Percentiles rank a stretch among this genome's conserved stretches.
phyloP scores from a whole-genome alignment of 495 filamentous ascomycete genomes.

The Staphylotrichum longicolle region DNA sequence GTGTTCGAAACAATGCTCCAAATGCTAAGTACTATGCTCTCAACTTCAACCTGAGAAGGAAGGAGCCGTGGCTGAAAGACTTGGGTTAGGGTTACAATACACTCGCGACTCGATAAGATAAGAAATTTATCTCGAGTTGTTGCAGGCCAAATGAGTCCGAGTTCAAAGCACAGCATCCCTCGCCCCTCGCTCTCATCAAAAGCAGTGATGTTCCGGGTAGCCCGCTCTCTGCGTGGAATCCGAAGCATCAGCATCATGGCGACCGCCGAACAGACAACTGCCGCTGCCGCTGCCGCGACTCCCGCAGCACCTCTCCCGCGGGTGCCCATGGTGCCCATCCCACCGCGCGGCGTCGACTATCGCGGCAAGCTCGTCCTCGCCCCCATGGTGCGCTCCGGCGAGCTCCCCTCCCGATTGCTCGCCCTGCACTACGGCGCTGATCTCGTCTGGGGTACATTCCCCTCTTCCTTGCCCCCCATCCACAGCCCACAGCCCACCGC shows the following conservation, averaged over 20 bases:
- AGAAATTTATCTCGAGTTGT: background rate
- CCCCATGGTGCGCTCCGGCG: constrained; percentile 95
- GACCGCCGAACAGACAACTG: constrained; percentile 6
- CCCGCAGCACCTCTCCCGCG: constrained; percentile 51
- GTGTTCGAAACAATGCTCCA: too few relatives aligned
- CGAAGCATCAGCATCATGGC: constrained; percentile 13
- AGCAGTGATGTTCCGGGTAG: constrained; percentile 17
- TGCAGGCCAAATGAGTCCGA: background rate
- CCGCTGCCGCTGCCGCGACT: constrained; percentile 2
- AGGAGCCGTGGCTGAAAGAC: too few relatives aligned
- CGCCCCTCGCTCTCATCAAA: background rate
- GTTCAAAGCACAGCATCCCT: background rate
- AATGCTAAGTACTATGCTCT: too few relatives aligned
- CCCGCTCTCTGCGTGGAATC: constrained; percentile 16
- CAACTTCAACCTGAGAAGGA: background rate
- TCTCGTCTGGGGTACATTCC: constrained; percentile 77
- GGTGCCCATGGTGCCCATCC: constrained; percentile 86
- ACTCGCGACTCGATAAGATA: constrained; percentile 2
- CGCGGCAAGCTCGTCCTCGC: constrained; percentile 89
- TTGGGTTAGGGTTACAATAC: constrained; percentile 4
- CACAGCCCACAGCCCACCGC: background rate
- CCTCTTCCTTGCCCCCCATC: constrained; percentile 8
- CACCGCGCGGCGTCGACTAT: constrained; percentile 86
- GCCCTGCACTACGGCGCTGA: constrained; percentile 94
- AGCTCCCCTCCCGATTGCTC: constrained; percentile 82